Conservation (phyloP, 345 rosid genomes). For the Eutrema heterophyllum region DNA sequence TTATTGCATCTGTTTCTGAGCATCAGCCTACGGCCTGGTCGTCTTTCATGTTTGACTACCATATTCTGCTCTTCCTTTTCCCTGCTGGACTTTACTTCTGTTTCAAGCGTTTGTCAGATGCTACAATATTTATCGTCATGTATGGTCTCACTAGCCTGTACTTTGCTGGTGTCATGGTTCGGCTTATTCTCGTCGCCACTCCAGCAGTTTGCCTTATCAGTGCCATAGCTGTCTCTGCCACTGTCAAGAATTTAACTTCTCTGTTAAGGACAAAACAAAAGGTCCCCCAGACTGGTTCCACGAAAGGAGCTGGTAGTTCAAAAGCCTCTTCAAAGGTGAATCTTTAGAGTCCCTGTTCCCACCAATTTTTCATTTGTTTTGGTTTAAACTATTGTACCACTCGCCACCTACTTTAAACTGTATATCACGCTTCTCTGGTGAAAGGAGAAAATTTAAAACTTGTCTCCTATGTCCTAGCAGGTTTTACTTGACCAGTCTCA, state of each 20-base stretch:
- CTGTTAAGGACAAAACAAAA: conserved; percentile 71
- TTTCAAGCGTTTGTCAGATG: conserved; percentile 92
- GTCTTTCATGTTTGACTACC: conserved; percentile 98
- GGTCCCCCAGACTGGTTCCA: conserved; percentile 52
- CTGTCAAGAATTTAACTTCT: conserved; percentile 73
- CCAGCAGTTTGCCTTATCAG: conserved; percentile 96
- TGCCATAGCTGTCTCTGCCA: conserved; percentile 95
- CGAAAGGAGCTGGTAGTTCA: conserved; percentile 60
- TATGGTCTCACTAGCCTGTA: conserved; percentile 99
- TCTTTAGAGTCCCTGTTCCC: neutral
- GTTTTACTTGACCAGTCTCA: conserved; percentile 86
- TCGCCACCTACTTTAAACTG: neutral
- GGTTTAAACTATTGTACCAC: neutral
- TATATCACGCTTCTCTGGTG: neutral
- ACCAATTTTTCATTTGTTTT: neutral
- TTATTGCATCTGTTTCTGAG: conserved; percentile 99
- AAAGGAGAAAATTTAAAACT: neutral
- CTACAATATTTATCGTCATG: conserved; percentile 96
- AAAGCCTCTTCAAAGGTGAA: conserved; percentile 88
- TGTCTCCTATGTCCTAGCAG: conserved; percentile 37
- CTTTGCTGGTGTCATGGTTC: conserved; percentile 99
- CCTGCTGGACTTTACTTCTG: conserved; percentile 99
- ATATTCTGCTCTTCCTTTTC: conserved; percentile 93
- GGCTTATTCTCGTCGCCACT: conserved; percentile 93
- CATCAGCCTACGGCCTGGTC: conserved; percentile 99